A percentile compares a stretch with the other conserved stretches of the same genome.
phyloP scores from a whole-genome alignment of 2,329 filamentous ascomycete genomes.

The Ophiostoma sp. region DNA sequence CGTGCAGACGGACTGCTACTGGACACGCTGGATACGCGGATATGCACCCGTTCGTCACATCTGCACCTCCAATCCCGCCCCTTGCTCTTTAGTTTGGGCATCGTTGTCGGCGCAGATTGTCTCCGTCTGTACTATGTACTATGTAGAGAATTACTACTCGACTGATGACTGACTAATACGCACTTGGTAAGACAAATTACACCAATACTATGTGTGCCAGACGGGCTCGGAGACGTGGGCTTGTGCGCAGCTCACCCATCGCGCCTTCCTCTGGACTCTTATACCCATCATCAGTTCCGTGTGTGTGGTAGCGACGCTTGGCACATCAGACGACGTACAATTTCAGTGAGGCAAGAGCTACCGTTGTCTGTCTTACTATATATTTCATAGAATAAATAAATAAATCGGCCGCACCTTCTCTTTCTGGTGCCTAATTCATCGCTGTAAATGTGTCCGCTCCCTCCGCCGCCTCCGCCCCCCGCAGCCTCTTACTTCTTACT shows the following conservation, averaged over 20 bases:
- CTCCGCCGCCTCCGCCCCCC: neutral
- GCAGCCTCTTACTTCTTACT: neutral
- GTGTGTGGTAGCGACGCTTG: neutral
- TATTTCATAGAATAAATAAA: too few species aligned
- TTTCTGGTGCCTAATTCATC: neutral
- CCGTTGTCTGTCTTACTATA: neutral
- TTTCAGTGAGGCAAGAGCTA: neutral
- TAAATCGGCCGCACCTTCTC: neutral
- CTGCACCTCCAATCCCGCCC: neutral
- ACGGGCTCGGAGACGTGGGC: too few species aligned
- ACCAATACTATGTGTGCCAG: too few species aligned
- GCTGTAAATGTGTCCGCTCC: constrained; percentile 1
- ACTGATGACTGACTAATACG: too few species aligned
- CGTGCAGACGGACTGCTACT: neutral
- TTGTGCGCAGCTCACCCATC: neutral
- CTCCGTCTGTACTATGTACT: neutral
- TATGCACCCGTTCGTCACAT: neutral
- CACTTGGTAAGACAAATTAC: too few species aligned
- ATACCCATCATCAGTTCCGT: neutral
- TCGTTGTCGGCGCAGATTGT: neutral
- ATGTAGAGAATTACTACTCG: too few species aligned
- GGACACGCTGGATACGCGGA: neutral
- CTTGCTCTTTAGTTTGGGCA: neutral
- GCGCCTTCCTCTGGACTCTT: neutral
- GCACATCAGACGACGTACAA: neutral